Evolutionary conservation across 768 basidiomycete species (phyloP), one percentile per base, ranked within the genome.

Genomic region (Cubamyces sp.): DNA sequence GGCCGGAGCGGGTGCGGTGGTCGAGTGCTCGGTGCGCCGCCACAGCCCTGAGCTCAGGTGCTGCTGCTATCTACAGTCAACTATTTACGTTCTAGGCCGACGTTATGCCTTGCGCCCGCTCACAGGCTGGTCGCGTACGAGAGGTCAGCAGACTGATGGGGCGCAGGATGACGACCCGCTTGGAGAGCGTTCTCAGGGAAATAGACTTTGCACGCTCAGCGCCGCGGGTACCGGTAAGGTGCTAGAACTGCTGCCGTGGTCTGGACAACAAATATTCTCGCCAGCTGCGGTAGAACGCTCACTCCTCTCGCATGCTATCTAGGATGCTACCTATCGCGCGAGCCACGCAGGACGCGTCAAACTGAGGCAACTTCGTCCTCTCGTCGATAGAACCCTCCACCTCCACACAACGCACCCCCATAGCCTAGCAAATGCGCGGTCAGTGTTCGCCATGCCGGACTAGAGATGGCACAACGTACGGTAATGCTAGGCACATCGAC

Each of bases 341-440:
- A 61, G 78, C 71, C 11, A 88, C 82, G 37, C 74, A 74, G 7
- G 68, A 70, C 21, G 81, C 81, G 63, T 82, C 78, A 64, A 85
- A 88, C 45, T 71, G 71, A 21, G 73, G 74, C 18, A 71, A 71
- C 40, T 68, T 71, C 51, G 68, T 68, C 43, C 69, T 65, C 47
- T 66, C 69, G 57, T 48, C 54, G 14, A 60, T 51, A 45, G 64
- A 57, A 30, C 68, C 77, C 55, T 75, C 78, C 18, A 87, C 75
- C 71, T 80, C 78, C 25, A 84, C 76, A 53, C 87, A 87, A 62
- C 77, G 78, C n/a, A 91, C 86, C 3, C 90, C 89, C 54, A 89
- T 70, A 2, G 71, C 70, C 87, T 90, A 66, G 5, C 15, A 4
- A 34, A 21, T 25, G 3, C 5, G 26, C 23, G n/a, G 49, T 51